Percentiles rank a stretch among this genome's conserved stretches.
These are phyloP conservation scores for Cyberlindnera euphorbiae DNA, from an alignment of 805 yeast genomes.

Conservation along the genomic window DNA sequence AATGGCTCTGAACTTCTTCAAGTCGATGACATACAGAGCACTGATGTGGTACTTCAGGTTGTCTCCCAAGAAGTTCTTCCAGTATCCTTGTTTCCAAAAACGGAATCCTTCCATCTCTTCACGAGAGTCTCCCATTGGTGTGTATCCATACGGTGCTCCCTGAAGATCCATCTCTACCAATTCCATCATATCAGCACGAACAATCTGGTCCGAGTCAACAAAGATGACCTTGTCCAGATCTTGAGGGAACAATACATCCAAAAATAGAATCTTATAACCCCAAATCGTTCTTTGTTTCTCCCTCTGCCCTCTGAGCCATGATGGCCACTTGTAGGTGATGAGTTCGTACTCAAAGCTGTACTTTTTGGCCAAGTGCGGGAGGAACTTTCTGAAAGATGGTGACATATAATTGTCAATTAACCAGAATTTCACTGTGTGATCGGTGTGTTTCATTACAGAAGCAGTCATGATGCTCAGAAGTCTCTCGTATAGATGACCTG, in stretches of 20 bases:
- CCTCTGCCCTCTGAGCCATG: constrained; percentile 76
- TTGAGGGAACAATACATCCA: constrained; percentile 85
- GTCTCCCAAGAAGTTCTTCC: constrained; percentile 61
- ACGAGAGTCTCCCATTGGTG: constrained; percentile 83
- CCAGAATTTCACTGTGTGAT: constrained; percentile 77
- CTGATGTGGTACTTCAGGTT: constrained; percentile 65
- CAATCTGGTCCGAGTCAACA: constrained; percentile 83
- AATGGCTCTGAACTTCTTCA: constrained; percentile 55
- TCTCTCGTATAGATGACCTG: constrained; percentile 76
- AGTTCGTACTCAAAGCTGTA: constrained; percentile 69
- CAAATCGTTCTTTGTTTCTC: constrained; percentile 77
- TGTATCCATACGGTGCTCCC: constrained; percentile 82
- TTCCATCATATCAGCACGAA: constrained; percentile 69
- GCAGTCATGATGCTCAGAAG: constrained; percentile 74
- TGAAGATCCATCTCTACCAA: constrained; percentile 62
- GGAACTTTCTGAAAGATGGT: constrained; percentile 53
- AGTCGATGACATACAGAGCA: constrained; percentile 79
- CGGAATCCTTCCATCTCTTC: constrained; percentile 77
- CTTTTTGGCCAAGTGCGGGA: constrained; percentile 54
- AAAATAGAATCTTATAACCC: constrained; percentile 83
- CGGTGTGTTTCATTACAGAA: constrained; percentile 64
- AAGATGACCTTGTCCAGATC: constrained; percentile 70
- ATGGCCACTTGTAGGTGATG: constrained; percentile 89
- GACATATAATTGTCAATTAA: constrained; percentile 77
- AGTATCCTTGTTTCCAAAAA: constrained; percentile 93